Base-by-base conservation (phyloP, 2,329 filamentous ascomycete genomes). In the Aureobasidium sp. region DNA sequence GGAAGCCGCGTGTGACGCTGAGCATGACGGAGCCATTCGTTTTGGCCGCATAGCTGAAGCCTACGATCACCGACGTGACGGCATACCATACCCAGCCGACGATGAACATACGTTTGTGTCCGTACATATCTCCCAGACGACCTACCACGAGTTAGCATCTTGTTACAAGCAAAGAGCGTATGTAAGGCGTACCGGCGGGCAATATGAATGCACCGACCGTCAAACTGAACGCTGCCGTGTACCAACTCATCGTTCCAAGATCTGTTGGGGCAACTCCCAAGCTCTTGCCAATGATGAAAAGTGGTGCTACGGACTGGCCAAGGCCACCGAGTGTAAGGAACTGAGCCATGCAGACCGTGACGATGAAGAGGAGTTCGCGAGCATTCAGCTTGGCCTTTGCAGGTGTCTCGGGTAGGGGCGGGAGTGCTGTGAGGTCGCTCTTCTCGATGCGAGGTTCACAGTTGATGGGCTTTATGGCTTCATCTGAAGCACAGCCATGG, bases 121-220 rank as follows among this genome's bases (percentile, higher is more conserved):
- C 76, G 34, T 76, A 71, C n/a, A 76, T 71, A 57, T 78, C 76
- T 13, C 76, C 76, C 5, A 77, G 64, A 25, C 75, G 71, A 11
- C 76, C 59, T 61, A 30, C 8, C 8, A 21, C 6, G 9, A 30
- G 8, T 61, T 13, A 61, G 59, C 14, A n/a, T 29, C 30, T 30
- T 11, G 5, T 32, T 9, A 14, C 9, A 41, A 13, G 16, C 25
- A 10, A 14, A 6, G 3, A 39, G 16, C 2, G 5, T 32, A 5
- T 2, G 4, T 2, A 9, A 30, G 13, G 1, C 37, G 30, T 21
- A 61, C 72, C 76, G 8, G 74, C 73, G 27, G 76, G 73, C 50
- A 78, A 69, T 60, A 78, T 78, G 65, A 77, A 77, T 6, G 75
- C 76, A n/a, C 76, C 76, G 10, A 77, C 74, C 2, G 76, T 76